Conservation (phyloP, 148 eudicot species). For the Tetragonia tetragonoides region DNA sequence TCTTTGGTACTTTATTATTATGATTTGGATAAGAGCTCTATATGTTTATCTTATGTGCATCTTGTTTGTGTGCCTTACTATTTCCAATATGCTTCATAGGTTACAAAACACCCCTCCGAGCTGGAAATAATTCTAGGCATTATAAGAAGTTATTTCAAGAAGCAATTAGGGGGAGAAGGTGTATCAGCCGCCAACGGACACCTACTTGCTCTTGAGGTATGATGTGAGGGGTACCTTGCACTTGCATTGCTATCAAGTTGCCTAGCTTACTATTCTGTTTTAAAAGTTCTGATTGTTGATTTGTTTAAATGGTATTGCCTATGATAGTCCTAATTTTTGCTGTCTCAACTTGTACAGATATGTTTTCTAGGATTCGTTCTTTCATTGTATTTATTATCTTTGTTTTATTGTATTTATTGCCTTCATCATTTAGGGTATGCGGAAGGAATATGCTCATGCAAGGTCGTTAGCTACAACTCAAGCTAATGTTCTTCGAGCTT, state of each 20-base stretch:
- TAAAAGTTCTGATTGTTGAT: not conserved
- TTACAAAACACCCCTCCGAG: slow-evolving; percentile 83
- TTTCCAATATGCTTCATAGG: slow-evolving; percentile 40
- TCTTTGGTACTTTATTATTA: too few relatives aligned
- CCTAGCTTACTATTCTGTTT: not conserved
- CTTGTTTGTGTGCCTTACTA: slow-evolving; percentile 5
- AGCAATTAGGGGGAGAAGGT: slow-evolving; percentile 59
- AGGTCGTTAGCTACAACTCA: slow-evolving; percentile 82
- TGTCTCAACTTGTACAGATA: not conserved
- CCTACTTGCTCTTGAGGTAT: slow-evolving; percentile 80
- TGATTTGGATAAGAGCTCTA: too few relatives aligned
- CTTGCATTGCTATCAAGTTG: not conserved
- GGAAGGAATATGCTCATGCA: slow-evolving; percentile 90
- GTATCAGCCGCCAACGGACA: slow-evolving; percentile 60
- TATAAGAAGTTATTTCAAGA: slow-evolving; percentile 63
- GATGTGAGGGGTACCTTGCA: slow-evolving; percentile 13
- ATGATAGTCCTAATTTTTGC: not conserved
- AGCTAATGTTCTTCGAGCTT: slow-evolving; percentile 86
- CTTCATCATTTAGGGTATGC: slow-evolving; percentile 51
- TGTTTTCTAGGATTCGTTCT: not conserved
- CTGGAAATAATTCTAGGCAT: slow-evolving; percentile 80
- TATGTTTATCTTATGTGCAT: not conserved
- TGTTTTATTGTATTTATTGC: slow-evolving; percentile 11
- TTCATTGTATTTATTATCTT: too few relatives aligned
- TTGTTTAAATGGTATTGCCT: not conserved